Evolutionary conservation across 345 rosid genomes (phyloP).

Genomic region (Eutrema yunnanense): DNA sequence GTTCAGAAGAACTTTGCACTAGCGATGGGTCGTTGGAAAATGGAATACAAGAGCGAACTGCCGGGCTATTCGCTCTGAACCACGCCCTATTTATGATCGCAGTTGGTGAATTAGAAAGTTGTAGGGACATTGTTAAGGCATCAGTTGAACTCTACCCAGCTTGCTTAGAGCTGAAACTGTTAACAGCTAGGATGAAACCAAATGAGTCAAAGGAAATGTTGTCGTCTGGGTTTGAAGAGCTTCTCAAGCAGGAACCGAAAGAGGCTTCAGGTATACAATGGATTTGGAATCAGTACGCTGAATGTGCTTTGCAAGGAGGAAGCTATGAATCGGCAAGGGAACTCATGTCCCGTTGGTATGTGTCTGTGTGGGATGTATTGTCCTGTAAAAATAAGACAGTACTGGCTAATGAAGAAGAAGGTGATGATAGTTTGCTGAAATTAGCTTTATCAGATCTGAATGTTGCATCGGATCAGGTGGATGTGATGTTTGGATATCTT

Average conservation of each 20-base stretch:
- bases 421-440: conserved; percentile 16
- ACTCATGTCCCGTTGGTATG: conserved; percentile 60
- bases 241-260: conserved; percentile 56
- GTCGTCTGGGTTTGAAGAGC: conserved; percentile 60
- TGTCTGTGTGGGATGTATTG: conserved; percentile 42
- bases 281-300: conserved; percentile 91
- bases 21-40: conserved; percentile 24
- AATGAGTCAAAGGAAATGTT: conserved; percentile 29
- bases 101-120: conserved; percentile 41
- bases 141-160: conserved; percentile 52
- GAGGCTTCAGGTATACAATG: conserved; percentile 63
- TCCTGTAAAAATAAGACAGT: conserved; percentile 18
- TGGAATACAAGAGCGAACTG: conserved; percentile 30
- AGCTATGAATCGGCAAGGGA: conserved; percentile 45
- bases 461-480: conserved; percentile 31
- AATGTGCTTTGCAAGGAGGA: conserved; percentile 53
- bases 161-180: conserved; percentile 61
- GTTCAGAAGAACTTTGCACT: conserved; percentile 30
- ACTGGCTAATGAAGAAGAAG: conserved; percentile 8
- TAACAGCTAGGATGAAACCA: conserved; percentile 51
- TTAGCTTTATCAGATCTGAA: conserved; percentile 31
- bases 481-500: conserved; percentile 65
- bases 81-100: conserved; percentile 55
- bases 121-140: conserved; percentile 46
- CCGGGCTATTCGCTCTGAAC: conserved; percentile 53